Percentiles rank a stretch among this genome's conserved stretches.
Conservation (phyloP, 139 green algal genomes). For the Edaphochlamys debaryana region DNA sequence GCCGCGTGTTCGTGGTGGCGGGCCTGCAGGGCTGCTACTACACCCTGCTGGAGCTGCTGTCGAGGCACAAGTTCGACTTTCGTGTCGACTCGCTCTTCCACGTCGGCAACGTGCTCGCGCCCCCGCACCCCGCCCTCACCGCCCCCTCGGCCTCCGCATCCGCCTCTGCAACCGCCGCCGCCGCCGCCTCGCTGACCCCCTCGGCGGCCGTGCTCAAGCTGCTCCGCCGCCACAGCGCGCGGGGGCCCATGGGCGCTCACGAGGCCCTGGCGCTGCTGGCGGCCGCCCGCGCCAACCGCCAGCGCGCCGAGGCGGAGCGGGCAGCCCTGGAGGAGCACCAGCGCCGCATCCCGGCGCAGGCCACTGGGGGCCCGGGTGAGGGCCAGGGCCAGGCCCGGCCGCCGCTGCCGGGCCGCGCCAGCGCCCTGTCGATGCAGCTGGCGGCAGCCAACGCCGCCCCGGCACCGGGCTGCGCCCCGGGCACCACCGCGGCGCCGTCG, state of each 20-base stretch:
- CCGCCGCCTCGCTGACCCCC: background rate
- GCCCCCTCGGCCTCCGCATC: too few species aligned
- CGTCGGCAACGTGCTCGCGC: constrained; percentile 24
- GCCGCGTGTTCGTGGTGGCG: constrained; percentile 28
- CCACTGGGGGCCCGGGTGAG: too few species aligned
- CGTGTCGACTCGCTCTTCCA: constrained; percentile 9
- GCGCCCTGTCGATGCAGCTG: constrained; percentile 20
- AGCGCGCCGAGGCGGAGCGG: constrained; percentile 1
- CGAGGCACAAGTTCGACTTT: constrained; percentile 30
- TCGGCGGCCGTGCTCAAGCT: constrained; percentile 17
- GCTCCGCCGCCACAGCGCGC: constrained; percentile 6
- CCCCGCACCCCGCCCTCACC: background rate
- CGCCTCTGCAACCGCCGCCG: too few species aligned
- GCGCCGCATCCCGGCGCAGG: too few species aligned
- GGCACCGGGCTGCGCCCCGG: too few species aligned
- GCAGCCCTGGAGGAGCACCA: background rate
- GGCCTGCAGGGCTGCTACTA: constrained; percentile 31
- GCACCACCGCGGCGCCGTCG: too few species aligned
- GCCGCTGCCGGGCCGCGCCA: background rate
- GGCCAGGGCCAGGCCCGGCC: too few species aligned
- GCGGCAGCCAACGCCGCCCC: too few species aligned
- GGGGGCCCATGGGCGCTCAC: constrained; percentile 23
- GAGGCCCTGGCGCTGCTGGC: constrained; percentile 29
- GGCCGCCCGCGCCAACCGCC: background rate
- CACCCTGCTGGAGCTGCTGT: constrained; percentile 35